Percentiles rank a stretch among this genome's conserved stretches.
Conservation (phyloP, 2,329 filamentous ascomycete genomes). For the Ustilaginoidea virens region DNA sequence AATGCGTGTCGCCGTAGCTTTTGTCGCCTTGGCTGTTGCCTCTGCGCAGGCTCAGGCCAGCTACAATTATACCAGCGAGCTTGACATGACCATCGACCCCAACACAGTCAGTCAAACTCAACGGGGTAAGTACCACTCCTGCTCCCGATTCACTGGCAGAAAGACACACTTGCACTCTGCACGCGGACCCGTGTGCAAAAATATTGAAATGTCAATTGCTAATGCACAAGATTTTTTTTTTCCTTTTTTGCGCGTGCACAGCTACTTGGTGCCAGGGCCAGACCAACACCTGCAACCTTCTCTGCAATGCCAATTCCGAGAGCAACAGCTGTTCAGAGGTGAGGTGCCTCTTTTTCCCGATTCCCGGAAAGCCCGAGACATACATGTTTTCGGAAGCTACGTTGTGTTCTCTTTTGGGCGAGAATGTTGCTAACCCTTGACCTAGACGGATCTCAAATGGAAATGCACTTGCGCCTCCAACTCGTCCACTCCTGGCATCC, state of each 20-base stretch:
- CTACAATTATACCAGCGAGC: conserved; percentile 25
- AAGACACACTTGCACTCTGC: not conserved
- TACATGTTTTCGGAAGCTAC: no score
- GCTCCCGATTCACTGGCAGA: not conserved
- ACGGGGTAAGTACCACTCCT: conserved; percentile 22
- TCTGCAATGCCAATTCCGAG: conserved; percentile 25
- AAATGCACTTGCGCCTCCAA: conserved; percentile 33
- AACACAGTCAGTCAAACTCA: conserved; percentile 14
- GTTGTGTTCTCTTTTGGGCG: no score
- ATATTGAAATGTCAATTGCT: no score
- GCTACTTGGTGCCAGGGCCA: conserved; percentile 37
- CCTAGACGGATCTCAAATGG: conserved; percentile 26
- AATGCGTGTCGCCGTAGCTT: conserved; percentile 25
- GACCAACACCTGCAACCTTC: conserved; percentile 30
- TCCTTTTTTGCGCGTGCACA: conserved; percentile 13
- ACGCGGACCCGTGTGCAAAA: no score
- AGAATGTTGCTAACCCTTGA: conserved; percentile 3
- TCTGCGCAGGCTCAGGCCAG: conserved; percentile 21
- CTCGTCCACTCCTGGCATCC: conserved; percentile 31
- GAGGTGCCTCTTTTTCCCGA: no score
- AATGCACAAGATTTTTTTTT: no score
- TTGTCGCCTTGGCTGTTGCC: conserved; percentile 28
- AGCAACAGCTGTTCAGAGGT: conserved; percentile 32
- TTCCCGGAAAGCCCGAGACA: no score
- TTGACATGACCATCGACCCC: conserved; percentile 26